Percentiles rank a stretch among this genome's conserved stretches.
phyloP scores from a whole-genome alignment of 768 basidiomycete genomes.

The Tylopilus balloui region DNA sequence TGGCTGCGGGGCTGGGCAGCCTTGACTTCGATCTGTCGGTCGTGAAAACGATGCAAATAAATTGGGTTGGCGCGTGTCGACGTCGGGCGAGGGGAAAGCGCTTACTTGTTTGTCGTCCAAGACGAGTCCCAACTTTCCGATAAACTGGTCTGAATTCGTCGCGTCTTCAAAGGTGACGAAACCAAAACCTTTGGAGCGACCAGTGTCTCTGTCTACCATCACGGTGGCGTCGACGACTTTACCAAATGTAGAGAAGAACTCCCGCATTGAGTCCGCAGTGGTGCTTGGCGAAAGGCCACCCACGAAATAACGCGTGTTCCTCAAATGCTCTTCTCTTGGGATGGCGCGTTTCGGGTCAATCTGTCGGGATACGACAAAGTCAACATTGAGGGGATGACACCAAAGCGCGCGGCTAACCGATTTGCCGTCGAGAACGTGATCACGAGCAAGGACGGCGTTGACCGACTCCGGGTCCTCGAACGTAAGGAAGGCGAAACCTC shows the following conservation, averaged over 20 bases:
- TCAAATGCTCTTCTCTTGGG: constrained; percentile 72
- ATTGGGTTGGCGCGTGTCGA: neutral
- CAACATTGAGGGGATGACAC: neutral
- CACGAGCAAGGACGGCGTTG: constrained; percentile 57
- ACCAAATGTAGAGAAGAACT: constrained; percentile 70
- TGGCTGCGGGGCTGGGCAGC: constrained; percentile 69
- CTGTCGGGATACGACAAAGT: constrained; percentile 33
- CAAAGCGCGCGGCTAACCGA: constrained; percentile 40
- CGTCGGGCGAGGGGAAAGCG: neutral
- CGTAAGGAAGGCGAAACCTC: constrained; percentile 84
- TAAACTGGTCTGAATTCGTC: constrained; percentile 56
- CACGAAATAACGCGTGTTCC: constrained; percentile 78
- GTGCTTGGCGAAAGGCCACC: constrained; percentile 68
- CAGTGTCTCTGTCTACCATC: constrained; percentile 78
- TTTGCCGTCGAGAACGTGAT: constrained; percentile 77
- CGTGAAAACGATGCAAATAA: too few relatives aligned
- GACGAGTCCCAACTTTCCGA: constrained; percentile 61
- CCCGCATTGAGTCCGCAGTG: constrained; percentile 65
- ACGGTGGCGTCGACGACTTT: constrained; percentile 80
- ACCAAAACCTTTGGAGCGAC: constrained; percentile 76
- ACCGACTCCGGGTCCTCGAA: constrained; percentile 67
- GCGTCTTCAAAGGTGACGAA: constrained; percentile 79
- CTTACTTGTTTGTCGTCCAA: constrained; percentile 75
- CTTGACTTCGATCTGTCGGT: constrained; percentile 72
- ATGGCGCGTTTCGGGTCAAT: constrained; percentile 89